Conservation (phyloP, 2,329 filamentous ascomycete species). For the Fusarium sulawesiense region DNA sequence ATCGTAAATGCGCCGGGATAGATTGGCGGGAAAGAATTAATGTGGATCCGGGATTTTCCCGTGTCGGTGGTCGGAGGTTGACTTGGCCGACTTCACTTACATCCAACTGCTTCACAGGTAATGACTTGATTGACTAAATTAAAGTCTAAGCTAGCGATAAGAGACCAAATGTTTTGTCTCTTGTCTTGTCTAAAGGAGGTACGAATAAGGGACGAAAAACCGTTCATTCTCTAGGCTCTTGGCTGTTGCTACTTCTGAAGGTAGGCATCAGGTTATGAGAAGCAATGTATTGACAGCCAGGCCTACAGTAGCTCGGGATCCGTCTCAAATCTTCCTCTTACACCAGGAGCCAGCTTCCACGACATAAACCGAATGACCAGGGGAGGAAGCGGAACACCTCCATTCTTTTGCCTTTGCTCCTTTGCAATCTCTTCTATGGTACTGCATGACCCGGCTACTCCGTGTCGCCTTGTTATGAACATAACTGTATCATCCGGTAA, state of each 20-base stretch:
- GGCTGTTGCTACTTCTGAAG: neutral
- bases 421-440: neutral
- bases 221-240: neutral
- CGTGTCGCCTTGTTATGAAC: too few species aligned
- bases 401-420: neutral
- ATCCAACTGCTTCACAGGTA: neutral
- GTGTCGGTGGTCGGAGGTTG: constrained; percentile 7
- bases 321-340: neutral
- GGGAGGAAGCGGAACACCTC: neutral
- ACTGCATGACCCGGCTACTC: too few species aligned
- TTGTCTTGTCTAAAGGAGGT: neutral
- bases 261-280: too few species aligned
- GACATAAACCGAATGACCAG: constrained; percentile 3
- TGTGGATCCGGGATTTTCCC: constrained; percentile 41
- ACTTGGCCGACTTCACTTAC: constrained; percentile 12
- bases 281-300: neutral
- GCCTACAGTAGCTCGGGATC: neutral
- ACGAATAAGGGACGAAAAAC: neutral
- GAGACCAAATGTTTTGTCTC: neutral
- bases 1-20: constrained; percentile 40
- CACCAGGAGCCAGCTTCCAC: neutral
- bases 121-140: neutral
- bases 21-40: constrained; percentile 41
- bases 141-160: neutral
- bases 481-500: neutral